Conservation (phyloP, 2,329 filamentous ascomycete species). For the Fusarium multiceps region DNA sequence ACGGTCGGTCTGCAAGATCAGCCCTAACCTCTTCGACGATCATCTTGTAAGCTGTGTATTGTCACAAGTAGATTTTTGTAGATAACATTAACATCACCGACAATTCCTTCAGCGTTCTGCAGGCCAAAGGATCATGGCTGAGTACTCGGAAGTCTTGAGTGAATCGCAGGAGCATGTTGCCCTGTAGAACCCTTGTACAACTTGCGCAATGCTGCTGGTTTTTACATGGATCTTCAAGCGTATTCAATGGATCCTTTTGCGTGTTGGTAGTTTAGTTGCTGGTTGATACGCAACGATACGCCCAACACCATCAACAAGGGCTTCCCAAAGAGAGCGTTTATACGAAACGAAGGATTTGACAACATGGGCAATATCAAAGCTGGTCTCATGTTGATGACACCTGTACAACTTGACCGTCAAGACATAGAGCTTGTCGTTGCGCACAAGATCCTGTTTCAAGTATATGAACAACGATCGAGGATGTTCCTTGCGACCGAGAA, state of each 20-base stretch:
- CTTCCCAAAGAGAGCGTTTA: not conserved
- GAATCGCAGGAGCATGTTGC: not conserved
- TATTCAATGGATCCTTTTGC: not conserved
- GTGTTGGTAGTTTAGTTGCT: not conserved
- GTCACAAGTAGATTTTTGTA: not conserved
- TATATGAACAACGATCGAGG: not conserved
- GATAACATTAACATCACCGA: not conserved
- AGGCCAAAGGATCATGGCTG: not conserved
- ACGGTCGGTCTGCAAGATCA: not conserved
- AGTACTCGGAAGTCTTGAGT: not conserved
- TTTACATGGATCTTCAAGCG: not conserved
- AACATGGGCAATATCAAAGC: not conserved
- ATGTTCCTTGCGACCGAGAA: constrained; percentile 3
- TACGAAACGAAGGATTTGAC: not conserved
- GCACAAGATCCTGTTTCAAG: constrained; percentile 9
- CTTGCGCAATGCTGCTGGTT: not conserved
- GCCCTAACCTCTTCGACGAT: not conserved
- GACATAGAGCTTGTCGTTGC: constrained; percentile 1
- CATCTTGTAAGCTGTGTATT: not conserved
- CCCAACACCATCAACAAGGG: not conserved
- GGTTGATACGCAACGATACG: not conserved
- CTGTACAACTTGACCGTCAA: not conserved
- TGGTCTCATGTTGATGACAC: constrained; percentile 4
- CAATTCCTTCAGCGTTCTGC: not conserved
- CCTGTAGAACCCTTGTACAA: not conserved